Evolutionary conservation across 2,329 filamentous ascomycete species (phyloP).

Genomic region (Clarireedia hainanense): DNA sequence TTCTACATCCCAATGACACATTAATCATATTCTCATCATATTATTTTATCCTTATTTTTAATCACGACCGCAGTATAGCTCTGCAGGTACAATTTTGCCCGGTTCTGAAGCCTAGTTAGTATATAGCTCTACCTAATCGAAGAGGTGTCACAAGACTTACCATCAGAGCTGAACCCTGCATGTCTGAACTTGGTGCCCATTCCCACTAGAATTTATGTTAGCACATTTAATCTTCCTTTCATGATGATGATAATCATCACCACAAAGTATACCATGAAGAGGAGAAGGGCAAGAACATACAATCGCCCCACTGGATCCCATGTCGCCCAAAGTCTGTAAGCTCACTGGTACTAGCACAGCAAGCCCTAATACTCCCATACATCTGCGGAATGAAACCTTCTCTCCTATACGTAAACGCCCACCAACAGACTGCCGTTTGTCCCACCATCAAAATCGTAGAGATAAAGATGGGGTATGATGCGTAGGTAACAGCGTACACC

Average conservation of each 20-base stretch:
- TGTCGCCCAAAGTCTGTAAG: constrained; percentile 12
- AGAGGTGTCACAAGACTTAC: background rate
- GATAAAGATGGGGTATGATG: constrained; percentile 16
- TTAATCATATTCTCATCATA: too few relatives aligned
- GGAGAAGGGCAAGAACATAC: constrained; percentile 3
- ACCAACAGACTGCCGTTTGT: constrained; percentile 17
- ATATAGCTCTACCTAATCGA: background rate
- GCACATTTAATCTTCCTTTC: background rate
- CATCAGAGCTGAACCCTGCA: constrained; percentile 16
- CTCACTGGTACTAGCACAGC: constrained; percentile 16
- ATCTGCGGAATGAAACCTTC: constrained; percentile 20
- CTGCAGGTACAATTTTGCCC: constrained; percentile 15
- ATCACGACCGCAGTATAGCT: constrained; percentile 15
- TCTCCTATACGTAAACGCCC: constrained; percentile 16
- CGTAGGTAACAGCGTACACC: constrained; percentile 16
- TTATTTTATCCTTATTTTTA: background rate
- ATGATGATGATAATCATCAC: too few relatives aligned
- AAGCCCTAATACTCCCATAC: constrained; percentile 17
- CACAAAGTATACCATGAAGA: too few relatives aligned
- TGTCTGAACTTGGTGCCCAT: constrained; percentile 17
- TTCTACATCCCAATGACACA: too few relatives aligned
- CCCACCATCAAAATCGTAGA: constrained; percentile 16
- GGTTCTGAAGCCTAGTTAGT: constrained; percentile 3
- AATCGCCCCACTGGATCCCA: constrained; percentile 17
- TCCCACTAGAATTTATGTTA: constrained; percentile 10